phyloP scores from a whole-genome alignment of 2,329 filamentous ascomycete species.

The Diaporthe sp. region DNA sequence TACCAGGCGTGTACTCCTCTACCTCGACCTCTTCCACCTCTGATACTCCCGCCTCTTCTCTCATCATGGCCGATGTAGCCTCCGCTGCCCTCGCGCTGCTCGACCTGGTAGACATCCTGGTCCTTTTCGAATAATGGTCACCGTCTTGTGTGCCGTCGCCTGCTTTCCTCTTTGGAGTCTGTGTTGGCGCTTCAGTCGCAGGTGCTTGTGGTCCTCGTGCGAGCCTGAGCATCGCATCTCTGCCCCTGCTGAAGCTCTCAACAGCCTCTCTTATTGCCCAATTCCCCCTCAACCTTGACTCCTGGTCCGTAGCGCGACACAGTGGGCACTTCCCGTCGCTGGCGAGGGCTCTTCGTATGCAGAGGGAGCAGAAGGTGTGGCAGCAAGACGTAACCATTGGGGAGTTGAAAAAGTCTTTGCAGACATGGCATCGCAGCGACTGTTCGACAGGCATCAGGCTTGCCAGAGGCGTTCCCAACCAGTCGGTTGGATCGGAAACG shows the following conservation, averaged over 20 bases:
- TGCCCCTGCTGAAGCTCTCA: constrained; percentile 78
- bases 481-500: constrained; percentile 77
- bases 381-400: constrained; percentile 96
- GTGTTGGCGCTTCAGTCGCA: constrained; percentile 42
- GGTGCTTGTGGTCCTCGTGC: constrained; percentile 65
- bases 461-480: constrained; percentile 79
- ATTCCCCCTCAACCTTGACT: constrained; percentile 87
- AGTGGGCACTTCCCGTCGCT: constrained; percentile 89
- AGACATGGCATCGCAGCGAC: constrained; percentile 93
- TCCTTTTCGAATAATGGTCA: constrained; percentile 57
- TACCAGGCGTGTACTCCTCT: constrained; percentile 51
- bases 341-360: constrained; percentile 88
- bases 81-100: constrained; percentile 59
- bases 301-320: constrained; percentile 84
- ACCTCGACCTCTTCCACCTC: constrained; percentile 52
- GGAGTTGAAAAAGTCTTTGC: constrained; percentile 96
- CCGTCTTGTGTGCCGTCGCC: constrained; percentile 49
- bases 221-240: constrained; percentile 74
- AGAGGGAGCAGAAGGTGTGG: constrained; percentile 97
- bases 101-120: constrained; percentile 66
- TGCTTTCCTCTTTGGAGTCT: constrained; percentile 67
- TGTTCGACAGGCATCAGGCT: constrained; percentile 81
- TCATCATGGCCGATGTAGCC: constrained; percentile 53
- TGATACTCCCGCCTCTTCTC: constrained; percentile 47
- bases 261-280: constrained; percentile 89